These are phyloP conservation scores for Trypanosoma vivax DNA, from an alignment of 208 protist genomes.

Conservation along the genomic window DNA sequence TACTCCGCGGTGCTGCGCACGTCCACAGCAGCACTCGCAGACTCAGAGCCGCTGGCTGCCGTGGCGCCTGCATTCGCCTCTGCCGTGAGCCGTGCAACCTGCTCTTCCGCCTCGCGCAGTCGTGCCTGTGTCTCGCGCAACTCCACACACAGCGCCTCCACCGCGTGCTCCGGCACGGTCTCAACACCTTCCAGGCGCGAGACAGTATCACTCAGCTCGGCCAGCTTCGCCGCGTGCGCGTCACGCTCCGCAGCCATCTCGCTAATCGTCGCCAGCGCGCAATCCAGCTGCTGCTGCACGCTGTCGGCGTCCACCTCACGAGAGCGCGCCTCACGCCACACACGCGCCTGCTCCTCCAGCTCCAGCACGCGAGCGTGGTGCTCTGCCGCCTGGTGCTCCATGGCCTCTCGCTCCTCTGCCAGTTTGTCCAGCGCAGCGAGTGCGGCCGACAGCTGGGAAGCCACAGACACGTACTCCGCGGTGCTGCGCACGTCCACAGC, in stretches of 20 bases:
- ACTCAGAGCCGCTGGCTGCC: background rate
- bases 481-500: background rate
- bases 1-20: background rate
- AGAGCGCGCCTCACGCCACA: constrained; percentile 2
- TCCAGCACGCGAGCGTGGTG: background rate
- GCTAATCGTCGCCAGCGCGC: background rate
- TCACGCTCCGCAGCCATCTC: no score
- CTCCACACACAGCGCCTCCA: no score
- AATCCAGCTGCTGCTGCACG: constrained; percentile 1
- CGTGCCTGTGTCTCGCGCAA: no score
- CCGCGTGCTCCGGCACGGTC: no score
- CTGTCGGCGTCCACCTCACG: background rate
- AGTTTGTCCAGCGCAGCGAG: constrained; percentile 4
- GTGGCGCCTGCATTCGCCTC: constrained; percentile 7
- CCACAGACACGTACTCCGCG: no score
- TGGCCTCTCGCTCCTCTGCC: background rate
- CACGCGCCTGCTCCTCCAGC: no score
- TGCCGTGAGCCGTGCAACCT: constrained; percentile 6
- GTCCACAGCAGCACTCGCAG: background rate
- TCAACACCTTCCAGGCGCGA: no score
- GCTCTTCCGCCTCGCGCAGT: constrained; percentile 13
- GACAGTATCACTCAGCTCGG: no score
- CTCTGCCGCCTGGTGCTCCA: background rate
- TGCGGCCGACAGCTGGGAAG: background rate
- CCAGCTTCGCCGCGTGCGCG: no score